Evolutionary conservation across 371 early-diverging fungal genomes (phyloP), one percentile per base, ranked within the genome.

Genomic region (Mucor sp.): DNA sequence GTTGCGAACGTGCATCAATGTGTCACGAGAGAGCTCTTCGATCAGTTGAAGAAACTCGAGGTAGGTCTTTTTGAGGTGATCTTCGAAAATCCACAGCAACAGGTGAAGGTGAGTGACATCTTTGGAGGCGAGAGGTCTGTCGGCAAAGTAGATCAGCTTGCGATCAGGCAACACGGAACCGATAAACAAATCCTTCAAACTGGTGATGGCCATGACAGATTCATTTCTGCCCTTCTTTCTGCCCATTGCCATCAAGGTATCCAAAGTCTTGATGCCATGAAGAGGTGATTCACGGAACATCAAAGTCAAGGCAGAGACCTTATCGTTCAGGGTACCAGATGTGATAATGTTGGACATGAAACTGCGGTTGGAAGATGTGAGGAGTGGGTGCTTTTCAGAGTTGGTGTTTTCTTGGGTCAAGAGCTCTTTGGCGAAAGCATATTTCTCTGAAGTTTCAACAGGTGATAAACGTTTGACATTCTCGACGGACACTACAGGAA

Each of bases 321-420:
- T 91, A 87, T 98, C 99, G 67, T 88, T 90, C 60, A 94, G 77
- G 15, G 98, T 97, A 80, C 99, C 99, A 33, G 94, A 92, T 50
- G 87, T 75, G 76, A 98, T 78, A 50, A 98, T 91, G 60, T 94
- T 94, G 41, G 90, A 80, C 39, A 97, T 86, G 76, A 97, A 97
- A 60, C 87, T 87, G 65, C 87, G 85, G 81, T 98, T 97, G 39
- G 94, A 89, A 6, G 90, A 81, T 6, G 89, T 86, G 21, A 91
- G 73, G 21, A 65, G 69, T 3, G 83, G 80, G 59, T 84, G 82
- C 44, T 83, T 83, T 62, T 88, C 90, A 63, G 89, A 89, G n/a
- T 79, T 81, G 35, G 82, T 76, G 68, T 88, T 90, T 66, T 96
- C 97, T 59, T 81, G 74, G 33, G 85, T 83, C 71, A 91, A 77